Base-by-base conservation (phyloP, 176 grass and related monocot species). In the Triticum monococcum region DNA sequence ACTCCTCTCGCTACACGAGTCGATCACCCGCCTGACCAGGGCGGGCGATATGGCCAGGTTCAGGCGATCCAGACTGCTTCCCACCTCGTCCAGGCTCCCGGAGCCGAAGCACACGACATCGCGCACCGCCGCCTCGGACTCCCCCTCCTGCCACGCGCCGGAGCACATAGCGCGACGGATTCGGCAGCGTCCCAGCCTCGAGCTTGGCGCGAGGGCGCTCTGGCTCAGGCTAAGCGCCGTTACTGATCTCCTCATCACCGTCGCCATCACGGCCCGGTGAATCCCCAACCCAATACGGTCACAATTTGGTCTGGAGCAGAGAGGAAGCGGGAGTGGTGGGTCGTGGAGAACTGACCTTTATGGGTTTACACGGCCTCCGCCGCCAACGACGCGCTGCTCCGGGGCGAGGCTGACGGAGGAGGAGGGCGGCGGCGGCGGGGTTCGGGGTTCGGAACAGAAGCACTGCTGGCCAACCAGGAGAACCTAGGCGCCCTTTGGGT, bases 51-150 rank as follows among this genome's bases (percentile, higher is more conserved):
- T 43, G 16, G 52, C 7, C 28, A 92, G 30, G 62, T 72, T 72
- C 25, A 87, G 83, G 8, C 79, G 85, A 79, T 95, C 82, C 69
- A 95, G 87, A 25, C 12, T 68, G 12, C 38, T 23, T 16, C 63
- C 83, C 63, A 92, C 86, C 68, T 92, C 90, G 56, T 95, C 93
- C 18, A 95, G 93, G 83, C 88, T 86, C 54, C 93, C 93, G n/a
- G 72, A 13, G n/a, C 72, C 84, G n/a, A 26, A 83, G 72, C 69
- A 83, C 30, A 94, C 72, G 46, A 94, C 23, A 2, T 87, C 77
- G 14, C 81, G 68, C 76, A 24, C 60, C 68, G 75, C 85, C 74
- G 72, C 84, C 72, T 79, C 79, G 25, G 73, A 64, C 0, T 84
- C 81, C 43, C 18, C 23, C 32, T 73, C 75, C 24, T 2, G 81